Evolutionary conservation across 2,329 filamentous ascomycete species (phyloP).

Genomic region (Sclerotinia sclerotiorum): DNA sequence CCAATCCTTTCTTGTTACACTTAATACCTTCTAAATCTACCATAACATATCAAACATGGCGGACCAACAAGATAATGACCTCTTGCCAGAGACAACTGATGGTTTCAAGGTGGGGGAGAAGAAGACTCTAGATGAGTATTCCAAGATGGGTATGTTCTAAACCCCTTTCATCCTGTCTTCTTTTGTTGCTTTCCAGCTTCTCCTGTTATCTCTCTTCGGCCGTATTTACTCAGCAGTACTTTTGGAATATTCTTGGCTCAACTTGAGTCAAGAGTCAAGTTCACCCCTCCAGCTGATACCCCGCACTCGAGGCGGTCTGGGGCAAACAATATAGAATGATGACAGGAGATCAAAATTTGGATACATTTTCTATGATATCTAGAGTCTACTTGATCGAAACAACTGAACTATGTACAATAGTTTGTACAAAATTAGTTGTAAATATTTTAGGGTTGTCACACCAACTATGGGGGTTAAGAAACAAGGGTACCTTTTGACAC

Average conservation of each 20-base stretch:
- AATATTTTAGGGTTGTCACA: background rate
- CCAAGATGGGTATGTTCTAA: slow-evolving; percentile 74
- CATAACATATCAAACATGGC: slow-evolving; percentile 32
- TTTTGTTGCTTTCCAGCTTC: background rate
- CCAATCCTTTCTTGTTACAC: background rate
- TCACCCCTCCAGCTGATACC: slow-evolving; percentile 19
- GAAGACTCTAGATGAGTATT: slow-evolving; percentile 94
- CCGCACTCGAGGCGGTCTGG: slow-evolving; percentile 19
- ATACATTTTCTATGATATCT: background rate
- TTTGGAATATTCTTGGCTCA: background rate
- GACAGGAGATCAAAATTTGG: background rate
- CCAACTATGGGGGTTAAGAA: background rate
- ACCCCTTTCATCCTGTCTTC: background rate
- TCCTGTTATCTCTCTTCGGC: background rate
- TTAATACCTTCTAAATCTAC: background rate
- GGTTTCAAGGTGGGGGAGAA: slow-evolving; percentile 99
- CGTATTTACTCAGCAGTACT: background rate
- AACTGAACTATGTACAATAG: background rate
- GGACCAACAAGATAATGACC: slow-evolving; percentile 64
- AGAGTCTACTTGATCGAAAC: background rate
- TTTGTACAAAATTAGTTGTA: background rate
- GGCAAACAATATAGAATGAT: background rate
- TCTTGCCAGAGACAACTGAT: slow-evolving; percentile 82
- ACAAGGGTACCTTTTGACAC: background rate
- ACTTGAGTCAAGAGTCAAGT: background rate